Evolutionary conservation across 192 early-diverging fungal genomes (phyloP).

Genomic region (Coemansia sp.): DNA sequence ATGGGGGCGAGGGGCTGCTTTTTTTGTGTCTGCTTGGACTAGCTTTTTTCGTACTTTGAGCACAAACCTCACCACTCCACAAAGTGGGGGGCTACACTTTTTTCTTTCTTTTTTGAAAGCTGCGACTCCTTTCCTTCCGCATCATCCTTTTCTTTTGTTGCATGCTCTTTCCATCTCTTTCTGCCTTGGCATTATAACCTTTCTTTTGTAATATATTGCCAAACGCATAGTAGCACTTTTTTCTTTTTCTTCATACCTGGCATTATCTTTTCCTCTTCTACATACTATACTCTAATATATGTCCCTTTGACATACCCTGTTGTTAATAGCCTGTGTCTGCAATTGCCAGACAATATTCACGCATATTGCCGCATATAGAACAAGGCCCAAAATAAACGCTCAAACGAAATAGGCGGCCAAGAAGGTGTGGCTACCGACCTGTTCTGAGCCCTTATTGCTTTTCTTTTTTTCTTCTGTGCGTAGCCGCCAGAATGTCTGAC

Average conservation of each 20-base stretch:
- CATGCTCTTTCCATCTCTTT: background rate
- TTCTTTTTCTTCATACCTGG: conserved; percentile 5
- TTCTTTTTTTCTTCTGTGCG: background rate
- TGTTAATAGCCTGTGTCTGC: conserved; percentile 1
- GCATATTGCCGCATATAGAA: background rate
- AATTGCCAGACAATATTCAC: background rate
- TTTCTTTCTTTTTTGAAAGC: background rate
- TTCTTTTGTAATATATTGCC: background rate
- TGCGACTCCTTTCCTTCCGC: background rate
- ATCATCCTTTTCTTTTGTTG: background rate
- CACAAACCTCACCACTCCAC: no score
- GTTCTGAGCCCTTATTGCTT: background rate
- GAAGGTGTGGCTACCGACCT: no score
- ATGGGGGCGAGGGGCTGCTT: conserved; percentile 3
- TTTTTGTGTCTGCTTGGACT: background rate
- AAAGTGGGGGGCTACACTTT: background rate
- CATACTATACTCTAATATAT: background rate
- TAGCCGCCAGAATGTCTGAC: background rate
- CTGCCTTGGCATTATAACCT: background rate
- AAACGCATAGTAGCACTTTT: background rate
- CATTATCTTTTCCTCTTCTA: conserved; percentile 3
- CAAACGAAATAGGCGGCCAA: background rate
- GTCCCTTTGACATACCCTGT: background rate
- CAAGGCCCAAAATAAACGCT: background rate
- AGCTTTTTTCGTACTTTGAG: background rate